Conservation (phyloP, 2,329 filamentous ascomycete species). For the Exophiala viscosa region DNA sequence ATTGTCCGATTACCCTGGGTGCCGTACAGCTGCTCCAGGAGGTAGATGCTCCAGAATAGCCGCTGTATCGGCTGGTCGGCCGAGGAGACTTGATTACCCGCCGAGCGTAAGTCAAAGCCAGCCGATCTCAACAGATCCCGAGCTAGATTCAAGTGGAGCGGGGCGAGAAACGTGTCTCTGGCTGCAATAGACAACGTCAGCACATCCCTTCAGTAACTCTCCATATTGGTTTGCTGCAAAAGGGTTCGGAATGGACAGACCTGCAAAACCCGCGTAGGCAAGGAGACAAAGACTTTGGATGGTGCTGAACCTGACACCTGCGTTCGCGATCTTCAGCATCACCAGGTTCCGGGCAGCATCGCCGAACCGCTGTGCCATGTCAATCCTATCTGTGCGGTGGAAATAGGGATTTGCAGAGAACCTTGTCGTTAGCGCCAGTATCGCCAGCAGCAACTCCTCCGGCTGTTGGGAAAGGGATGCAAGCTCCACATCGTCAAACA, state of each 20-base stretch:
- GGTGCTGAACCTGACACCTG: not conserved
- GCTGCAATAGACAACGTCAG: not conserved
- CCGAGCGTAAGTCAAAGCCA: conserved; percentile 45
- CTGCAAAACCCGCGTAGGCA: not conserved
- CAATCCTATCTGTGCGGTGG: not conserved
- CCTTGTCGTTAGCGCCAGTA: conserved; percentile 33
- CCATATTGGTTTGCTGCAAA: not conserved
- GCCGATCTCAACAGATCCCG: conserved; percentile 51
- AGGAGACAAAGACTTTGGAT: not conserved
- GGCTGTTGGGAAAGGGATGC: conserved; percentile 32
- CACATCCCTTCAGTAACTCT: not conserved
- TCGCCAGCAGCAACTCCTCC: conserved; percentile 29
- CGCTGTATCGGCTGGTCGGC: conserved; percentile 46
- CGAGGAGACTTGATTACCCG: conserved; percentile 38
- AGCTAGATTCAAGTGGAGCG: conserved; percentile 33
- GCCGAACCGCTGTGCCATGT: not conserved
- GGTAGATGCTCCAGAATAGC: conserved; percentile 51
- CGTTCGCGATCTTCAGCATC: conserved; percentile 1
- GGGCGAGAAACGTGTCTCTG: not conserved
- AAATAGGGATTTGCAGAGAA: conserved; percentile 14
- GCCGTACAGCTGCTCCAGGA: conserved; percentile 51
- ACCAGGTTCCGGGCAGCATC: not conserved
- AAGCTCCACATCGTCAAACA: conserved; percentile 33
- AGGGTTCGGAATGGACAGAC: not conserved
- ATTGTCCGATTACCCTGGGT: conserved; percentile 39